These are phyloP conservation scores for Tulasnella sp. DNA, from an alignment of 768 basidiomycete species.

Conservation along the genomic window DNA sequence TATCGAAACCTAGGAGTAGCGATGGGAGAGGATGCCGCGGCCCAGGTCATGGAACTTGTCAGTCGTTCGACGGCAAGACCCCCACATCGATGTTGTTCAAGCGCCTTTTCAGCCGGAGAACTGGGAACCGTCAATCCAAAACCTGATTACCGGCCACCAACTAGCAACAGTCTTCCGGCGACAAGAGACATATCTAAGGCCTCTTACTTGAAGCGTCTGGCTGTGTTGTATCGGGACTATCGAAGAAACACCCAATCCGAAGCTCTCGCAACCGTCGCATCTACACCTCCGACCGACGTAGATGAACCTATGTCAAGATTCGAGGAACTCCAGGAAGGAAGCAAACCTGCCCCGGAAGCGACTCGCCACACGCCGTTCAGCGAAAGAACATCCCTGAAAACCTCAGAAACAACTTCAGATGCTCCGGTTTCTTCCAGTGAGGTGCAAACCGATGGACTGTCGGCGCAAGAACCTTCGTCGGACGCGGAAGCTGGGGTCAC, in stretches of 20 bases:
- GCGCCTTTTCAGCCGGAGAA: no score
- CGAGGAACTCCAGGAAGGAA: no score
- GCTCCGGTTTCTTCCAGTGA: not conserved
- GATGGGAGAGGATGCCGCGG: not conserved
- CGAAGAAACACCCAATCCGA: not conserved
- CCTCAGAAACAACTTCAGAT: not conserved
- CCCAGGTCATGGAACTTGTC: not conserved
- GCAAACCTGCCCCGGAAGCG: not conserved
- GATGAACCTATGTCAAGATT: no score
- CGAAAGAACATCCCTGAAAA: no score
- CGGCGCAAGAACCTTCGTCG: not conserved
- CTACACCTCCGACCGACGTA: no score
- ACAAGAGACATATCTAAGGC: not conserved
- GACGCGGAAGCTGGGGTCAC: not conserved
- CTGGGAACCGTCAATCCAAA: not conserved
- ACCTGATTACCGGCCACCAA: not conserved
- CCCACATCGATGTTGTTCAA: no score
- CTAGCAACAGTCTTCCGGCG: not conserved
- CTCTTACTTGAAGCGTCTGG: not conserved
- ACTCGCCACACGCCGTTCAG: not conserved
- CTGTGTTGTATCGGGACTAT: constrained; percentile 3
- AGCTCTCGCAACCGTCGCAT: not conserved
- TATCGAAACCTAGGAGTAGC: not conserved
- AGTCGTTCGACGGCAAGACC: not conserved
- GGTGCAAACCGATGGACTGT: not conserved